phyloP scores from a whole-genome alignment of 495 filamentous ascomycete species.

The Opeltia flavorubescens region DNA sequence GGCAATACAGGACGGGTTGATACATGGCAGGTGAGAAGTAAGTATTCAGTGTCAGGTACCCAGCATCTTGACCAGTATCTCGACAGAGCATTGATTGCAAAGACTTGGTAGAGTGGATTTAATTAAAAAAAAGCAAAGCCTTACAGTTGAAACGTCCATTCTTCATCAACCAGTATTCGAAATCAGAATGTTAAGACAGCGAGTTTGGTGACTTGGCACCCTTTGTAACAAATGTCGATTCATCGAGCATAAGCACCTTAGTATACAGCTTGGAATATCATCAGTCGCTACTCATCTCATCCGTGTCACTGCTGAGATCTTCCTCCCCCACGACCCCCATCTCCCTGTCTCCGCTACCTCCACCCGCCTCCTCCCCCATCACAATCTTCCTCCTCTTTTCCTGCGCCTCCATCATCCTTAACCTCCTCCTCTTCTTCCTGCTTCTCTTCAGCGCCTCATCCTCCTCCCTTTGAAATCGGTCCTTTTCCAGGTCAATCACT shows the following conservation, averaged over 20 bases:
- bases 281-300: slow-evolving; percentile 11
- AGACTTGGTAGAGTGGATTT: too few species aligned
- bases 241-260: not conserved
- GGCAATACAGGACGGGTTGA: not conserved
- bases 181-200: too few species aligned
- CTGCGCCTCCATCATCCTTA: slow-evolving; percentile 11
- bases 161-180: too few species aligned
- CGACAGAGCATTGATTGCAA: too few species aligned
- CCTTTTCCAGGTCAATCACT: slow-evolving; percentile 18
- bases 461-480: slow-evolving; percentile 21
- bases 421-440: slow-evolving; percentile 21
- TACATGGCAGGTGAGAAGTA: not conserved
- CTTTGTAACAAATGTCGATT: too few species aligned
- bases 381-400: slow-evolving; percentile 13
- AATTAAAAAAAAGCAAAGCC: too few species aligned
- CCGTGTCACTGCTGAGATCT: slow-evolving; percentile 15
- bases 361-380: slow-evolving; percentile 12
- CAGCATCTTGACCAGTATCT: too few species aligned
- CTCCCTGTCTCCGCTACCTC: slow-evolving; percentile 6
- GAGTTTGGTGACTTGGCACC: too few species aligned
- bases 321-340: slow-evolving; percentile 11
- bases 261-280: too few species aligned
- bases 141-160: too few species aligned
- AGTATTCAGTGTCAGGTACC: too few species aligned
- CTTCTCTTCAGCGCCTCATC: slow-evolving; percentile 22